Percentiles rank a stretch among this genome's conserved stretches.
Evolutionary conservation across 106 monocot species (phyloP).

Genomic region (Posidonia australis): DNA sequence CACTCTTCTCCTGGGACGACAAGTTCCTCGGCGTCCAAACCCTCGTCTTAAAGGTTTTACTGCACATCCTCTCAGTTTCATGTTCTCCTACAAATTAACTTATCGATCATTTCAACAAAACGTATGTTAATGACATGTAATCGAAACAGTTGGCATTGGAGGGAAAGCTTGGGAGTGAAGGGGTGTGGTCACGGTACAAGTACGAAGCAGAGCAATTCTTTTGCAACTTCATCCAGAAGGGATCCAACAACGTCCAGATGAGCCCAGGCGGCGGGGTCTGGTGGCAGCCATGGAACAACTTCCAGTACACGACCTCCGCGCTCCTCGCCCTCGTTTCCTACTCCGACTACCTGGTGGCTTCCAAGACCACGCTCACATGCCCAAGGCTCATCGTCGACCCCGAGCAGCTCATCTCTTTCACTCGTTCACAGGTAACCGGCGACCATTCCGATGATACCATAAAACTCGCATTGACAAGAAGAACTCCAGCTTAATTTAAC

Average conservation of each 20-base stretch:
- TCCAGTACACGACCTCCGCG: conserved; percentile 56
- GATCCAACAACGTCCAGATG: conserved; percentile 25
- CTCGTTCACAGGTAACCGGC: conserved; percentile 21
- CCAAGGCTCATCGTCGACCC: conserved; percentile 12
- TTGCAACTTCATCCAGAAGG: conserved; percentile 50
- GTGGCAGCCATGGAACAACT: conserved; percentile 49
- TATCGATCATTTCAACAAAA: background rate
- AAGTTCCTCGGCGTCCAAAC: conserved; percentile 58
- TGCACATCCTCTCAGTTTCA: background rate
- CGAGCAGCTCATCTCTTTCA: conserved; percentile 23
- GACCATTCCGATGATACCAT: too few species aligned
- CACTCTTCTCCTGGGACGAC: conserved; percentile 68
- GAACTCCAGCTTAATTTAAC: too few species aligned
- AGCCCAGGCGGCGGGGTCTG: conserved; percentile 50
- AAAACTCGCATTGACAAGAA: too few species aligned
- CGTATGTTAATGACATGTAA: background rate
- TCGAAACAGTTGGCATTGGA: conserved; percentile 34
- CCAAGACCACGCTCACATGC: conserved; percentile 21
- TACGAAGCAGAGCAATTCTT: conserved; percentile 36
- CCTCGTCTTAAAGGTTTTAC: conserved; percentile 31
- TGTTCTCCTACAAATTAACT: background rate
- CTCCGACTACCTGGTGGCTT: conserved; percentile 31
- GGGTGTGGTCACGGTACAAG: conserved; percentile 25
- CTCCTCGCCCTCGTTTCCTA: conserved; percentile 35
- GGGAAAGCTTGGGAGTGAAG: conserved; percentile 11